phyloP scores from a whole-genome alignment of 768 basidiomycete species.

The Boletus sp. region DNA sequence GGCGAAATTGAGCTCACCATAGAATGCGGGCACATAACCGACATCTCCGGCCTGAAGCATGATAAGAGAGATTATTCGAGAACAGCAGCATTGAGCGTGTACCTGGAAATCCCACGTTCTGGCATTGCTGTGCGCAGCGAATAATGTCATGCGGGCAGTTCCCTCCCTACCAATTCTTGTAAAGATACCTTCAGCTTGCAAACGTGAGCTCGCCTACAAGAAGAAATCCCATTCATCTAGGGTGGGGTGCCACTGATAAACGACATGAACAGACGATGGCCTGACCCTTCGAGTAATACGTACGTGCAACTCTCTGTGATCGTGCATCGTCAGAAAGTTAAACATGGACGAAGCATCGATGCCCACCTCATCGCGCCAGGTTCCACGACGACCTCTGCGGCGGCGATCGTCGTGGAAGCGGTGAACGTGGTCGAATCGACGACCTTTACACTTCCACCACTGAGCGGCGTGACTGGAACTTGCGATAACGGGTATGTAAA shows the following conservation, averaged over 20 bases:
- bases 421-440: conserved; percentile 55
- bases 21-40: conserved; percentile 12
- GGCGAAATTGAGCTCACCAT: conserved; percentile 6
- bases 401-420: conserved; percentile 48
- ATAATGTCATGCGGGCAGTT: conserved; percentile 52
- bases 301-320: conserved; percentile 54
- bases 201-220: conserved; percentile 38
- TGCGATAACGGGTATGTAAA: conserved; percentile 53
- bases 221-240: conserved; percentile 65
- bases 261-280: not conserved
- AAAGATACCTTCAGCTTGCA: not conserved
- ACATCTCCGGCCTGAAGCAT: conserved; percentile 22
- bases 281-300: conserved; percentile 10
- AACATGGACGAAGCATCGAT: too few relatives aligned
- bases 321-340: not conserved
- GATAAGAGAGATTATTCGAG: not conserved
- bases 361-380: conserved; percentile 56
- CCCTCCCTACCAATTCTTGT: conserved; percentile 43
- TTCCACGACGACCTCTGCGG: conserved; percentile 54
- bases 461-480: conserved; percentile 38
- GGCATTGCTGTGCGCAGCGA: conserved; percentile 52
- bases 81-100: not conserved
- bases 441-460: conserved; percentile 57
- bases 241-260: conserved; percentile 63
- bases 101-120: conserved; percentile 61